Evolutionary conservation across 129 eudicot species (phyloP), one percentile per base, ranked within the genome.

Genomic region (Calendula officinalis): DNA sequence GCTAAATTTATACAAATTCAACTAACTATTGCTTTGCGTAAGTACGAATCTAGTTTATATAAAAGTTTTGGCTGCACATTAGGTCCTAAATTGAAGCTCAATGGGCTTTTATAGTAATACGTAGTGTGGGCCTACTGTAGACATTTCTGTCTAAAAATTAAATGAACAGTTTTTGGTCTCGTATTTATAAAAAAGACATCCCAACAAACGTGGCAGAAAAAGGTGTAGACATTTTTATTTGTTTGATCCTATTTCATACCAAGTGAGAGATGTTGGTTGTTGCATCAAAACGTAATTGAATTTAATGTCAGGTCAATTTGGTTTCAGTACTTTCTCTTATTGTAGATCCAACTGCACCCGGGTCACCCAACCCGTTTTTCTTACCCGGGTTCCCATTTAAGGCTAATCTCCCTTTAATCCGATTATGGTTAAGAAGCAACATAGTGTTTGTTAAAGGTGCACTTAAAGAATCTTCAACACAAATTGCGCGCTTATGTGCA

Each of bases 381-480:
- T 73, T 84, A 34, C 69, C 11, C 0, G 75, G 51, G 62, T 72
- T 72, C 30, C 85, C 77, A 75, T 83, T 92, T 64, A 77, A 36
- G 1, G 86, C 72, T 7, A 85, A 74, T 51, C 80, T 85, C 30
- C 30, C 2, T 22, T 22, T 22, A 22, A 22, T 2, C 30, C 30
- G 2, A 22, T 22, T 22, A 1, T 2, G 30, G 30, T 22, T 22
- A 22, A 22, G 30, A 22, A 22, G 2, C 30, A 22, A 22, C 30
- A 22, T 22, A 22, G 88, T 66, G 61, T 76, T 78, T 12, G 78
- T 69, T 7, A 77, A 67, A 16, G 95, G 98, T 13, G 80, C 74
- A 39, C 80, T 88, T 63, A 91, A 48, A 5, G 91, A 96, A 54
- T 95, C 88, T 83, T 83, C 86, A 32, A 83, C 86, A 30, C 95